These are phyloP conservation scores for Pseudopyrenochaeta lycopersici DNA, from an alignment of 2,329 filamentous ascomycete species.

Conservation along the genomic window DNA sequence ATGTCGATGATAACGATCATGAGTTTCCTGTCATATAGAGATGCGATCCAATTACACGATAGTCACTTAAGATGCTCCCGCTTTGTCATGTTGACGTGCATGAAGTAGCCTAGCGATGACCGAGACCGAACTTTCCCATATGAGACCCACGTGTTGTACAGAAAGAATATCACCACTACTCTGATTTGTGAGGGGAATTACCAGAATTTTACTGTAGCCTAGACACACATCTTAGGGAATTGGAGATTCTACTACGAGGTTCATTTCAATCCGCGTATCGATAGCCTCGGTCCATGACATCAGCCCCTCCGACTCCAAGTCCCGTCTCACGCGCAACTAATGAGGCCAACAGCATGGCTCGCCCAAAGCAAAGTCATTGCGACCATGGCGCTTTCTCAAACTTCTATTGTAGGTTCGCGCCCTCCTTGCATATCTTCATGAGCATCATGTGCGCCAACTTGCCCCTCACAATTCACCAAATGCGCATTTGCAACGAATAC, in stretches of 20 bases:
- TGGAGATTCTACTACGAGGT: conserved; percentile 7
- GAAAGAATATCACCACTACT: neutral
- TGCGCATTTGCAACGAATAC: neutral
- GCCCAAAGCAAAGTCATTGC: conserved; percentile 35
- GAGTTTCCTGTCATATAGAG: conserved; percentile 51
- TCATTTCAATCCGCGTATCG: conserved; percentile 11
- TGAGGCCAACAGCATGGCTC: conserved; percentile 42
- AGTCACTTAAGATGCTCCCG: conserved; percentile 23
- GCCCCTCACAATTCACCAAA: neutral
- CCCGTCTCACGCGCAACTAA: conserved; percentile 14
- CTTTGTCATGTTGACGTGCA: conserved; percentile 9
- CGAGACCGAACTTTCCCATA: neutral
- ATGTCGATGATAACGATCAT: conserved; percentile 50
- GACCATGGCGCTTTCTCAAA: conserved; percentile 43
- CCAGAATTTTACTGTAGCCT: neutral
- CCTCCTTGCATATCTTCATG: neutral
- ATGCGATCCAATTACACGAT: conserved; percentile 47
- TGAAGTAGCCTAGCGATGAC: neutral
- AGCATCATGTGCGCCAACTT: neutral
- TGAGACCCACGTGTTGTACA: neutral
- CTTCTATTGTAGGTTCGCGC: conserved; percentile 32
- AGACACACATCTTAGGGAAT: neutral
- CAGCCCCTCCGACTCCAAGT: conserved; percentile 28
- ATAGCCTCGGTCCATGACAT: conserved; percentile 37
- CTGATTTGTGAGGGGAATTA: neutral